phyloP scores from a whole-genome alignment of 306 rosid species.

The Calophaca sinica region DNA sequence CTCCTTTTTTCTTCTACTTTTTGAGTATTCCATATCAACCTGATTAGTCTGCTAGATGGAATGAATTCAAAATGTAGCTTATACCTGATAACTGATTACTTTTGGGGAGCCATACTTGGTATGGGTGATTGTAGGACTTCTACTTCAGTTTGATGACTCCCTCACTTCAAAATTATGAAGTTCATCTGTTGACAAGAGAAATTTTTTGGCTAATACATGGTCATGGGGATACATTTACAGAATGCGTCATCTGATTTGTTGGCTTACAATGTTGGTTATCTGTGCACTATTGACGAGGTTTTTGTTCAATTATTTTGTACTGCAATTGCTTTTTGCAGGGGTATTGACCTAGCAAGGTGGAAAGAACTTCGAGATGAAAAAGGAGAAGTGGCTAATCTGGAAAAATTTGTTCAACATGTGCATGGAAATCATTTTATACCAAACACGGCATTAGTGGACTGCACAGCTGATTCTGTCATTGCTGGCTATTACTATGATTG shows the following conservation, averaged over 20 bases:
- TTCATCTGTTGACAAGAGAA: too few relatives aligned
- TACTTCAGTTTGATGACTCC: slow-evolving; percentile 21
- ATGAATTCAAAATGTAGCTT: not conserved
- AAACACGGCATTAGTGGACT: slow-evolving; percentile 88
- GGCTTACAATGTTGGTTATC: slow-evolving; percentile 17
- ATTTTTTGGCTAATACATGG: slow-evolving; percentile 2
- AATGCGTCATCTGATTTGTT: slow-evolving; percentile 34
- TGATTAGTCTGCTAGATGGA: not conserved
- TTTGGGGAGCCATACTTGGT: slow-evolving; percentile 28
- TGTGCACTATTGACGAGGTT: slow-evolving; percentile 14
- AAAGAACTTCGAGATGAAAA: slow-evolving; percentile 68
- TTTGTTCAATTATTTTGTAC: slow-evolving; percentile 29
- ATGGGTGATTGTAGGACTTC: slow-evolving; percentile 5
- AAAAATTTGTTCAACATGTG: slow-evolving; percentile 78
- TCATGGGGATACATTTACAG: slow-evolving; percentile 12
- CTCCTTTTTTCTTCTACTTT: not conserved
- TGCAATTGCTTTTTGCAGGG: slow-evolving; percentile 60
- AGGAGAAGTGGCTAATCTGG: slow-evolving; percentile 78
- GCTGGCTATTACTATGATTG: slow-evolving; percentile 89
- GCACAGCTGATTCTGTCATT: slow-evolving; percentile 87
- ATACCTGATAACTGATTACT: slow-evolving; percentile 9
- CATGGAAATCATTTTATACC: slow-evolving; percentile 97
- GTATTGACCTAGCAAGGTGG: slow-evolving; percentile 85
- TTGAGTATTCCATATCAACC: not conserved
- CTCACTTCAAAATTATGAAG: not conserved